Evolutionary conservation across 192 early-diverging fungal genomes (phyloP).

Genomic region (Phlyctochytrium arcticum): DNA sequence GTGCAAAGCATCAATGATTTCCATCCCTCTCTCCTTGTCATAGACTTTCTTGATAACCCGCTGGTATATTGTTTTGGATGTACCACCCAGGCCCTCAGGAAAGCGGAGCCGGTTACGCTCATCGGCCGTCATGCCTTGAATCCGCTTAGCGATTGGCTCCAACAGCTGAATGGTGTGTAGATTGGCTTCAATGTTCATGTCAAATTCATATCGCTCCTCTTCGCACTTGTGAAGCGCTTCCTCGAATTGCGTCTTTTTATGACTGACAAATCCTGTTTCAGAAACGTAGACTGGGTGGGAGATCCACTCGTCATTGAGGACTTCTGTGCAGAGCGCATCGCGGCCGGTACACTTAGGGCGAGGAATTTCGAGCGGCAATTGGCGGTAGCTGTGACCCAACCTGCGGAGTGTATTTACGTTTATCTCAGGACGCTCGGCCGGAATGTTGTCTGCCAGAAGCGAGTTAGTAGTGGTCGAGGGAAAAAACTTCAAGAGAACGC

Average conservation of each 20-base stretch:
- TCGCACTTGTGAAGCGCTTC: conserved; percentile 95
- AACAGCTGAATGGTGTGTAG: conserved; percentile 82
- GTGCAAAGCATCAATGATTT: conserved; percentile 91
- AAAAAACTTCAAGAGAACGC: background rate
- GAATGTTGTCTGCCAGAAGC: conserved; percentile 53
- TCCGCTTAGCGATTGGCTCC: conserved; percentile 83
- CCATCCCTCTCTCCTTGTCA: conserved; percentile 75
- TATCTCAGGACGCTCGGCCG: conserved; percentile 54
- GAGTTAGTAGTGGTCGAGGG: background rate
- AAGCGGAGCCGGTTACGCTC: conserved; percentile 71
- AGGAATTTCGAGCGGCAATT: conserved; percentile 45
- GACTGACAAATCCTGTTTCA: conserved; percentile 87
- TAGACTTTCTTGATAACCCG: conserved; percentile 96
- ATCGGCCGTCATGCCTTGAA: conserved; percentile 77
- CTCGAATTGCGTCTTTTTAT: conserved; percentile 89
- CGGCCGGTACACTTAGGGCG: conserved; percentile 76
- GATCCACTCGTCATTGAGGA: conserved; percentile 95
- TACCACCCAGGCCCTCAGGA: conserved; percentile 73
- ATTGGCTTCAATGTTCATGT: conserved; percentile 95
- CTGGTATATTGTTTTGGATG: conserved; percentile 81
- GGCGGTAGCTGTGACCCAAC: conserved; percentile 71
- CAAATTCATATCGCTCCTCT: conserved; percentile 97
- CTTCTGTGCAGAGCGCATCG: conserved; percentile 87
- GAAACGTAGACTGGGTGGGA: conserved; percentile 89
- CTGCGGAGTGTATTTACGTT: conserved; percentile 58